Percentiles rank a stretch among this genome's conserved stretches.
Conservation (phyloP, 148 eudicot species). For the Arbutus unedo region DNA sequence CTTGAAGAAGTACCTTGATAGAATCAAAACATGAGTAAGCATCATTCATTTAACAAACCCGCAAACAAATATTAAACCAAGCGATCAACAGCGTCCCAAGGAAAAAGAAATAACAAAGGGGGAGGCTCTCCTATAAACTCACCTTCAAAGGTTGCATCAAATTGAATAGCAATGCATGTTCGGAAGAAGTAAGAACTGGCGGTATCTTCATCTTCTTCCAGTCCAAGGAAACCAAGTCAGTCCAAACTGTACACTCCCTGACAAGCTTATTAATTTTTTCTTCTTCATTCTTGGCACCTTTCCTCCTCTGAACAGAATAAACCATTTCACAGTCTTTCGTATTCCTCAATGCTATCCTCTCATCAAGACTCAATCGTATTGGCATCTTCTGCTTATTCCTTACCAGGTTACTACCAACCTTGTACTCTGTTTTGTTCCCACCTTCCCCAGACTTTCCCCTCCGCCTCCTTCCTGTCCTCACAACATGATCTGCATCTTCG, state of each 20-base stretch:
- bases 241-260: slow-evolving; percentile 65
- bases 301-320: slow-evolving; percentile 28
- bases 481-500: slow-evolving; percentile 29
- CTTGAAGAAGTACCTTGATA: slow-evolving; percentile 53
- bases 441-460: slow-evolving; percentile 37
- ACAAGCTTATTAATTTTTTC: slow-evolving; percentile 63
- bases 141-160: slow-evolving; percentile 96
- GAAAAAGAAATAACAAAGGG: not conserved
- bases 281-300: slow-evolving; percentile 36
- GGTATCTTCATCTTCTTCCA: slow-evolving; percentile 99
- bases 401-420: slow-evolving; percentile 37
- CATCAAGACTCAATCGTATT: slow-evolving; percentile 64
- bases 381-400: slow-evolving; percentile 44
- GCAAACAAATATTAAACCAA: not conserved
- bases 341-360: slow-evolving; percentile 67
- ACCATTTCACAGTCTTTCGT: slow-evolving; percentile 41
- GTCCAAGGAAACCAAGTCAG: slow-evolving; percentile 73
- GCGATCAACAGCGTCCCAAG: not conserved
- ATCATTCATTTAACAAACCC: not conserved
- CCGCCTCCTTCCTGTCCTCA: slow-evolving; percentile 32
- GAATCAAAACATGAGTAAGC: slow-evolving; percentile 15
- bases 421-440: slow-evolving; percentile 33
- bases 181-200: slow-evolving; percentile 83
- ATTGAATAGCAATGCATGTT: slow-evolving; percentile 81
- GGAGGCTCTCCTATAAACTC: not conserved